These are phyloP conservation scores for Phytophthora pini DNA, from an alignment of 352 stramenopile genomes.

Conservation along the genomic window DNA sequence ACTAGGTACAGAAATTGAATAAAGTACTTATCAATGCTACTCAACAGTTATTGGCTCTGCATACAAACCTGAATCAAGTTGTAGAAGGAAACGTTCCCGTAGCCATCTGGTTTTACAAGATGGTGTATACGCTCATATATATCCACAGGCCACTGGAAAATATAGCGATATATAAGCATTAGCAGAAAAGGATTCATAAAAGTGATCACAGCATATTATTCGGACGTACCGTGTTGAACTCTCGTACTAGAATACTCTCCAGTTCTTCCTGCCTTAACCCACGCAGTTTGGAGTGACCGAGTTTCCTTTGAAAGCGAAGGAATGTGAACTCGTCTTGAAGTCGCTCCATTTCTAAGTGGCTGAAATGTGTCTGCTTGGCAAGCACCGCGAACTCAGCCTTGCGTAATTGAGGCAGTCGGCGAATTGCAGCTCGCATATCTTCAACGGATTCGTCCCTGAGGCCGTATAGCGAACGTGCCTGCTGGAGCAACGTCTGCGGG, in stretches of 20 bases:
- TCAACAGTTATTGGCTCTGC: background rate
- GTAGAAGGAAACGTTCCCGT: conserved; percentile 69
- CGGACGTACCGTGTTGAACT: conserved; percentile 49
- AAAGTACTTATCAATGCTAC: background rate
- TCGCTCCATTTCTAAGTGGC: conserved; percentile 51
- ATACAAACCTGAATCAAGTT: conserved; percentile 60
- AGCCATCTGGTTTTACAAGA: conserved; percentile 59
- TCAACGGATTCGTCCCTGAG: conserved; percentile 69
- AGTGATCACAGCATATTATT: background rate
- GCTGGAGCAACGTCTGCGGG: conserved; percentile 38
- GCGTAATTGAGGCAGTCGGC: conserved; percentile 53
- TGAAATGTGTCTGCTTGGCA: conserved; percentile 59
- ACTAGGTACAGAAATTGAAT: conserved; percentile 21
- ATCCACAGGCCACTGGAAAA: conserved; percentile 50
- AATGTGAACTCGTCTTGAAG: conserved; percentile 79
- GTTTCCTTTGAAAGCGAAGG: conserved; percentile 56
- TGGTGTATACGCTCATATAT: conserved; percentile 52
- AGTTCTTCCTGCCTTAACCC: conserved; percentile 62
- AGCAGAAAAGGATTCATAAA: background rate
- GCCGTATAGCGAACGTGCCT: conserved; percentile 53
- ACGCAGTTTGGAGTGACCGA: conserved; percentile 46
- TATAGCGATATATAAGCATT: conserved; percentile 1
- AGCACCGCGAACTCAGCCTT: conserved; percentile 63
- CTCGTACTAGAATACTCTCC: conserved; percentile 55
- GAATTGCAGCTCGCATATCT: conserved; percentile 59